Evolutionary conservation across 2,329 filamentous ascomycete genomes (phyloP), one percentile per base, ranked within the genome.

Genomic region (Penicillium fuscoglaucum): DNA sequence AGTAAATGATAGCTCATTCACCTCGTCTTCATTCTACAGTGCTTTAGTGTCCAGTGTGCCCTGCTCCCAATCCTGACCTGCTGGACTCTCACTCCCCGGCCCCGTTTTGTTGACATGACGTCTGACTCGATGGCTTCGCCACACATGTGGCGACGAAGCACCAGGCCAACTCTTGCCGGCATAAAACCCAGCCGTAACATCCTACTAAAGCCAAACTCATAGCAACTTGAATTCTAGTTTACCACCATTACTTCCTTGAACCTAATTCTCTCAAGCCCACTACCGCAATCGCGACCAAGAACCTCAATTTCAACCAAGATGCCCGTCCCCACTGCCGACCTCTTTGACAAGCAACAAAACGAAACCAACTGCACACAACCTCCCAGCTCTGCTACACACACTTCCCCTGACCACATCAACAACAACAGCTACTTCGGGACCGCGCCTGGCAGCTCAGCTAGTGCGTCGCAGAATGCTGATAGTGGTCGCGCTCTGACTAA

Each of bases 401-500:
- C 45, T 41, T 46, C 51, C 7, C 26, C 29, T 8, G 29, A 47
- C 44, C 48, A 37, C 13, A 57, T 41, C 44, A 57, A 46, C 58
- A 26, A 58, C 55, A 52, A 53, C 55, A 53, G 45, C 53, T 61
- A 63, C 52, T 46, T 66, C 26, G 61, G 60, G 12, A 59, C 63
- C 13, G 48, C 53, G 15, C 59, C 61, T 29, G 61, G 66, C 12
- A 65, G 54, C 28, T 60, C 65, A 1, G 57, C 65, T 6, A 61
- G 60, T n/a, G 61, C 65, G 15, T 63, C 51, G 29, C 63, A 61
- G 46, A 61, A 61, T 31, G 48, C 59, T 15, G 63, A 65, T 9
- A 59, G 63, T 21, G 65, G 68, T 24, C 63, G 61, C 24, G 57
- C 65, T n/a, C 54, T 74, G 68, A 79, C 71, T 55, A 73, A 73